phyloP scores from a whole-genome alignment of 2,329 filamentous ascomycete genomes.

The Pleomassaria siparia region DNA sequence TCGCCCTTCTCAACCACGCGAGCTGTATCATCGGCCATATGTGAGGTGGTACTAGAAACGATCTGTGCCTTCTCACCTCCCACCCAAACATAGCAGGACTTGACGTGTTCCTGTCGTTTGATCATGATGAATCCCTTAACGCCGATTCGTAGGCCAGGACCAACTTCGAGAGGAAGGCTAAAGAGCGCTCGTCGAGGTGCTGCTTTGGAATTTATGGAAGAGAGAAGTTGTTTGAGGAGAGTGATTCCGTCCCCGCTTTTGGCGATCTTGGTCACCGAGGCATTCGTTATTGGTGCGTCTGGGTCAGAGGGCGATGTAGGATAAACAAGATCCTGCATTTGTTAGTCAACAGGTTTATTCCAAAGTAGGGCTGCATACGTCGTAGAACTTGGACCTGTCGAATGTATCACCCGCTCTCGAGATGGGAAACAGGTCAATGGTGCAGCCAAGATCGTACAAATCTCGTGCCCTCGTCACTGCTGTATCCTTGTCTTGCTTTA shows the following conservation, averaged over 20 bases:
- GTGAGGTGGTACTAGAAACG: conserved; percentile 70
- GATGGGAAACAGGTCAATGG: conserved; percentile 92
- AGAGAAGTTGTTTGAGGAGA: conserved; percentile 76
- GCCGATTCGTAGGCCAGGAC: conserved; percentile 79
- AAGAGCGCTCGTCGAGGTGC: conserved; percentile 84
- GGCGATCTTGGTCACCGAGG: conserved; percentile 60
- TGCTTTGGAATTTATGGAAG: conserved; percentile 88
- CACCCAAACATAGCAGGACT: conserved; percentile 85
- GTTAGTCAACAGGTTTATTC: conserved; percentile 12
- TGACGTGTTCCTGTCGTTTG: conserved; percentile 77
- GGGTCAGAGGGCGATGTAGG: conserved; percentile 67
- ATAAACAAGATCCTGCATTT: conserved; percentile 80
- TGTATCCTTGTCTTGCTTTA: conserved; percentile 72
- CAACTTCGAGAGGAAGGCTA: conserved; percentile 83
- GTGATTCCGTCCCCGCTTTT: conserved; percentile 74
- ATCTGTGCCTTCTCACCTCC: conserved; percentile 85
- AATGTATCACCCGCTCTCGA: conserved; percentile 71
- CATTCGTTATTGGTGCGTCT: conserved; percentile 61
- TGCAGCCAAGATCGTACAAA: conserved; percentile 88
- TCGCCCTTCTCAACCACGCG: conserved; percentile 77
- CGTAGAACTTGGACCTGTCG: conserved; percentile 84
- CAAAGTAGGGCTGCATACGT: conserved; percentile 57
- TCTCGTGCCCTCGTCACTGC: conserved; percentile 90
- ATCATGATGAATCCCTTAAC: conserved; percentile 92
- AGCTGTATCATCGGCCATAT: conserved; percentile 75